These are phyloP conservation scores for Aspergillus indologenus DNA, from an alignment of 495 filamentous ascomycete species.

Conservation along the genomic window DNA sequence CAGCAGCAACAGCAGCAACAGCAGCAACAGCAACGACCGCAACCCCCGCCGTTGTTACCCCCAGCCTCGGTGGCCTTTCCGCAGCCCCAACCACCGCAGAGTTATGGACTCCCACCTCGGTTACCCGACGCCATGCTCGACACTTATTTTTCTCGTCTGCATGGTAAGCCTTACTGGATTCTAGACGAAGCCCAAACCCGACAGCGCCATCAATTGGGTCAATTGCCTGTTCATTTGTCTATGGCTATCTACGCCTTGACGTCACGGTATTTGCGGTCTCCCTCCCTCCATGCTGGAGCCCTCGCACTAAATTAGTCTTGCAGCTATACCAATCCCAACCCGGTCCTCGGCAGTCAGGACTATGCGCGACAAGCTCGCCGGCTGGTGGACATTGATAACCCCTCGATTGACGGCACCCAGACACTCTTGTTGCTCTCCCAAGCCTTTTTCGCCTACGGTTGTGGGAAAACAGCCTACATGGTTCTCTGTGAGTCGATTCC, in stretches of 20 bases:
- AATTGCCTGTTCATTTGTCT: constrained; percentile 60
- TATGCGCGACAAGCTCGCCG: constrained; percentile 63
- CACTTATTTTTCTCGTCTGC: constrained; percentile 70
- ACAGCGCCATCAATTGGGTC: constrained; percentile 62
- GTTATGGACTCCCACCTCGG: constrained; percentile 24
- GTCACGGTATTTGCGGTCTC: constrained; percentile 51
- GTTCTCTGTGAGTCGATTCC: constrained; percentile 57
- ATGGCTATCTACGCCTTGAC: constrained; percentile 74
- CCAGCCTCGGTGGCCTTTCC: background rate
- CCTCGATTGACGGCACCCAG: constrained; percentile 72
- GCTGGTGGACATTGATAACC: constrained; percentile 74
- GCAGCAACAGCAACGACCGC: background rate
- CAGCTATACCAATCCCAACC: constrained; percentile 53
- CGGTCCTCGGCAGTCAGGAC: constrained; percentile 50
- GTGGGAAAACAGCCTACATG: constrained; percentile 84
- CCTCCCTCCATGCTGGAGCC: background rate
- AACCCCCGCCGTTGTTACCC: background rate
- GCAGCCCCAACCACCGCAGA: constrained; percentile 2
- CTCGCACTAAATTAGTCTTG: constrained; percentile 7
- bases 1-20: background rate
- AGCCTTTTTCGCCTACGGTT: constrained; percentile 71
- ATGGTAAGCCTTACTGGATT: constrained; percentile 75
- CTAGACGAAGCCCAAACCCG: constrained; percentile 69
- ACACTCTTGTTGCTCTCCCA: constrained; percentile 71
- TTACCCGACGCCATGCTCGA: constrained; percentile 64